These are phyloP conservation scores for Nicotiana undulata DNA, from an alignment of 257 asterid genomes.

Conservation along the genomic window DNA sequence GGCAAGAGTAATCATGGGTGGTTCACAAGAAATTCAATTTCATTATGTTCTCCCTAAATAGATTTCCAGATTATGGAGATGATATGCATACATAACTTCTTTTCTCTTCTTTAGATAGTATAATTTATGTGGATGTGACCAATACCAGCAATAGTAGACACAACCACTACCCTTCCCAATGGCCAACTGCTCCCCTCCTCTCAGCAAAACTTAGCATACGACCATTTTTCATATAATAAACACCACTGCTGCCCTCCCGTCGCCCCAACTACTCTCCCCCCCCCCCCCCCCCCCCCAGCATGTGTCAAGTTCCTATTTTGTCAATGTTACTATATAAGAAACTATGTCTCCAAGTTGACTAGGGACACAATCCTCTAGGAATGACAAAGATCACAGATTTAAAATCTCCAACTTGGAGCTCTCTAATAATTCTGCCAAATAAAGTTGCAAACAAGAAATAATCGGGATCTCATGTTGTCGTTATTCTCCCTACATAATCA, in stretches of 20 bases:
- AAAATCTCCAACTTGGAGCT: neutral
- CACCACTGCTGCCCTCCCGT: neutral
- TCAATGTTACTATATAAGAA: neutral
- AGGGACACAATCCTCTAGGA: neutral
- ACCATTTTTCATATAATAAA: neutral
- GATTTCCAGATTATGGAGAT: neutral
- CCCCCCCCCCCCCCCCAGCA: neutral
- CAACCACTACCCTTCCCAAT: neutral
- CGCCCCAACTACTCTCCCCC: neutral
- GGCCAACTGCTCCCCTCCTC: neutral
- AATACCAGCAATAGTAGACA: neutral
- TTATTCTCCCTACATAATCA: neutral
- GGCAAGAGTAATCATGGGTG: neutral
- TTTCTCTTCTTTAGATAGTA: neutral
- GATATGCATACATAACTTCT: neutral
- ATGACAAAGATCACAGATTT: neutral
- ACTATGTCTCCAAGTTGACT: neutral
- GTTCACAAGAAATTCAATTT: neutral
- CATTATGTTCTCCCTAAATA: neutral
- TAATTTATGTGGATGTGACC: neutral
- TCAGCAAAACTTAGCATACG: neutral
- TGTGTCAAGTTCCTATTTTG: neutral
- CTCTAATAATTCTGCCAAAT: neutral
- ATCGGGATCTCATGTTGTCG: neutral
- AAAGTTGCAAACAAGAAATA: constrained; percentile 1